Evolutionary conservation across 2,329 filamentous ascomycete genomes (phyloP).

Genomic region (Botrytis porri): DNA sequence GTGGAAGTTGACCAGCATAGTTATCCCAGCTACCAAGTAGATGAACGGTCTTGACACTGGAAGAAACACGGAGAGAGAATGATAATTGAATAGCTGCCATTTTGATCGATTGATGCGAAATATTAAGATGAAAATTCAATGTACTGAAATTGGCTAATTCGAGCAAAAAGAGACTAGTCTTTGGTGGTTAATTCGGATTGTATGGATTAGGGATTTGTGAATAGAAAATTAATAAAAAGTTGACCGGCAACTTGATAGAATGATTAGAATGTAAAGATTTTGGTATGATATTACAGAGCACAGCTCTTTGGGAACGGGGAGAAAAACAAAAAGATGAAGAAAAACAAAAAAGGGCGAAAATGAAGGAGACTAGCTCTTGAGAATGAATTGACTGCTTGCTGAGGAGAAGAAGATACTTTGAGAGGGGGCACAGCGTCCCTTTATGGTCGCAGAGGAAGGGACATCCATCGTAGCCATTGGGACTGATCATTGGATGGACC

Average conservation of each 20-base stretch:
- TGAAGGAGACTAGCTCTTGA: slow-evolving; percentile 49
- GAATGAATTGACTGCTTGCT: slow-evolving; percentile 59
- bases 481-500: slow-evolving; percentile 17
- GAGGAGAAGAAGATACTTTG: slow-evolving; percentile 45
- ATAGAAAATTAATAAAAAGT: slow-evolving; percentile 54
- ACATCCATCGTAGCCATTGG: slow-evolving; percentile 3
- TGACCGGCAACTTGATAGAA: slow-evolving; percentile 49
- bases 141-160: slow-evolving; percentile 38
- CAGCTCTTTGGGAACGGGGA: slow-evolving; percentile 49
- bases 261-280: slow-evolving; percentile 38
- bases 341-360: slow-evolving; percentile 49
- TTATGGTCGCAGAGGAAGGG: slow-evolving; percentile 30
- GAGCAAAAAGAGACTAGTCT: slow-evolving; percentile 42
- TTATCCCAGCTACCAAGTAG: slow-evolving; percentile 98
- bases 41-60: slow-evolving; percentile 95
- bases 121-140: slow-evolving; percentile 31
- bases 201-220: slow-evolving; percentile 42
- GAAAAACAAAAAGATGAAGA: slow-evolving; percentile 39
- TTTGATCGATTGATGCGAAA: slow-evolving; percentile 46
- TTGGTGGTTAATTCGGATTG: slow-evolving; percentile 21
- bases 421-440: slow-evolving; percentile 30
- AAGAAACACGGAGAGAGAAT: slow-evolving; percentile 92
- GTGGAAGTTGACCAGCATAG: slow-evolving; percentile 90
- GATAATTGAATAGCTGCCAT: slow-evolving; percentile 93
- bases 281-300: slow-evolving; percentile 46